A percentile compares a stretch with the other conserved stretches of the same genome.
These are phyloP conservation scores for Phytopythium chamaehyphon DNA, from an alignment of 352 stramenopile genomes.

Conservation along the genomic window DNA sequence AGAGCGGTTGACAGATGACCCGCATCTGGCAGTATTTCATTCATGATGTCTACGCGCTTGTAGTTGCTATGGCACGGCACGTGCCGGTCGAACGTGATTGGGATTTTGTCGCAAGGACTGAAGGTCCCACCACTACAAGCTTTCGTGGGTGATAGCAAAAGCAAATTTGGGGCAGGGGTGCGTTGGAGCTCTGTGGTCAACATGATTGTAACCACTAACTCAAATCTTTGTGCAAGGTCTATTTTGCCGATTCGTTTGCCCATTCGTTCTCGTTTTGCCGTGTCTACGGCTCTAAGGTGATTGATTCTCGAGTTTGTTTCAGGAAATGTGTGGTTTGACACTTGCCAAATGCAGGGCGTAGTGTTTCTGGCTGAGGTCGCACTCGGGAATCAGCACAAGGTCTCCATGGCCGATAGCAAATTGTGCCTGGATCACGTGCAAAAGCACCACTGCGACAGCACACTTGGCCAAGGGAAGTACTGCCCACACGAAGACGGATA, in stretches of 20 bases:
- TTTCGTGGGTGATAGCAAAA: slow-evolving; percentile 48
- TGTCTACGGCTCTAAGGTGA: too few relatives aligned
- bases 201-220: too few relatives aligned
- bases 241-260: slow-evolving; percentile 59
- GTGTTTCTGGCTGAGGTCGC: slow-evolving; percentile 39
- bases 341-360: slow-evolving; percentile 22
- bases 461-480: slow-evolving; percentile 22
- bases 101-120: slow-evolving; percentile 64
- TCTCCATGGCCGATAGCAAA: slow-evolving; percentile 8
- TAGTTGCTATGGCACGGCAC: slow-evolving; percentile 62
- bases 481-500: too few relatives aligned
- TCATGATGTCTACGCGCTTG: too few relatives aligned
- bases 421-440: slow-evolving; percentile 25
- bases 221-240: slow-evolving; percentile 27
- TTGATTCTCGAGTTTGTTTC: too few relatives aligned
- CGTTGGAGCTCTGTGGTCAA: too few relatives aligned
- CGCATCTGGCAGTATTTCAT: too few relatives aligned
- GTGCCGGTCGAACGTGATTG: slow-evolving; percentile 51
- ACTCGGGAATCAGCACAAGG: slow-evolving; percentile 22
- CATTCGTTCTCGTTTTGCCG: slow-evolving; percentile 67
- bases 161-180: slow-evolving; percentile 77
- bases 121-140: slow-evolving; percentile 65
- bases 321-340: too few relatives aligned
- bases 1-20: background rate
- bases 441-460: slow-evolving; percentile 22